These are phyloP conservation scores for Peltaster fructicola DNA, from an alignment of 2,329 filamentous ascomycete species.

Conservation along the genomic window DNA sequence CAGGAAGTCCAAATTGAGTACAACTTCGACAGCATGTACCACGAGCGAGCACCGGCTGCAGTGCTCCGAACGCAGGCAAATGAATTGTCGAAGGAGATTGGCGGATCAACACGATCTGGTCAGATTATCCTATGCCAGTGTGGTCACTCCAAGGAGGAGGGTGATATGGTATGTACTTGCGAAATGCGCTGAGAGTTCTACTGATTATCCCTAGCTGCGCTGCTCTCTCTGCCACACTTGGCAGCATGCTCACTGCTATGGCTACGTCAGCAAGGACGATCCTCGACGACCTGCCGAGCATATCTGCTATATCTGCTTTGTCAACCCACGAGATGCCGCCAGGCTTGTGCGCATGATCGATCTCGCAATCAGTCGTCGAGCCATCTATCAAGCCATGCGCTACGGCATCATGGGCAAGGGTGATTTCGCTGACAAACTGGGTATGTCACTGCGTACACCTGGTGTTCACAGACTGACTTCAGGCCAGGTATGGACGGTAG, in stretches of 20 bases:
- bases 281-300: constrained; percentile 24
- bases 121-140: constrained; percentile 24
- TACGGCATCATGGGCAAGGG: constrained; percentile 8
- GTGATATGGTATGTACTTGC: constrained; percentile 22
- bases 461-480: constrained; percentile 4
- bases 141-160: constrained; percentile 21
- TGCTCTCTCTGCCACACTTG: constrained; percentile 27
- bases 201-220: constrained; percentile 18
- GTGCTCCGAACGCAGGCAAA: constrained; percentile 7
- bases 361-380: constrained; percentile 11
- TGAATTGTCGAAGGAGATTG: constrained; percentile 6
- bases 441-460: constrained; percentile 5
- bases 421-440: constrained; percentile 7
- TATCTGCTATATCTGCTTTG: constrained; percentile 30
- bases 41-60: too few species aligned
- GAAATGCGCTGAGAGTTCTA: constrained; percentile 3
- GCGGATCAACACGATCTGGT: constrained; percentile 4
- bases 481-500: constrained; percentile 6
- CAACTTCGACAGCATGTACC: too few species aligned
- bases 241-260: constrained; percentile 32
- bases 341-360: constrained; percentile 6
- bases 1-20: too few species aligned
- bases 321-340: constrained; percentile 10
- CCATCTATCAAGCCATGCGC: constrained; percentile 9
- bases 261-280: constrained; percentile 22